Evolutionary conservation across 2,329 filamentous ascomycete species (phyloP), one percentile per base, ranked within the genome.

Genomic region (Camillea tinctor): DNA sequence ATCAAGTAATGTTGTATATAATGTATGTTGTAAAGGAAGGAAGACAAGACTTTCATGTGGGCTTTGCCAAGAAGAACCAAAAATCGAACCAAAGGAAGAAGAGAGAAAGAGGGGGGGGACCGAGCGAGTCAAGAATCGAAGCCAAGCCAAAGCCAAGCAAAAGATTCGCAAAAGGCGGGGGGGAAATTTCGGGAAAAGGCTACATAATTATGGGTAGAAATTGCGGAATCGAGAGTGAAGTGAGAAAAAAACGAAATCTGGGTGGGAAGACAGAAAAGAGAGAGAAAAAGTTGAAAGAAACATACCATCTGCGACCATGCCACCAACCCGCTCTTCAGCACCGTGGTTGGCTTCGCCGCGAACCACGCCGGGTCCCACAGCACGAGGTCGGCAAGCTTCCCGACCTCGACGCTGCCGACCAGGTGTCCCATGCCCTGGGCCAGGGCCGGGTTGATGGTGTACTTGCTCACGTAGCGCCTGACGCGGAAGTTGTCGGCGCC

Each of bases 381-480:
- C 1, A 96, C 91, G 53, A 98, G 74, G 74, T 98, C 94, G 0
- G 94, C 94, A 53, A 97, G 76, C 78, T 97, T 97, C 55, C 93
- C 93, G 0, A 92, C 85, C 78, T 97, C 93, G 57, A 97, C 77
- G 67, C 90, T 94, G 7, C 94, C 94, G 63, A 98, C 85, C 2
- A 96, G 70, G 73, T 97, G 94, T 0, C 82, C 78, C 88, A 98
- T 96, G 2, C 94, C 94, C 75, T 98, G 94, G 0, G 93, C 88
- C 63, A 97, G 82, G 11, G 94, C 92, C 1, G 94, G 92, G 76
- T 98, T 98, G 77, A 98, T 88, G 21, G 94, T 98, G 75, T 97
- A 97, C 79, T 98, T 98, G 79, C 89, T 92, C 52, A 98, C 83
- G 73, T 98, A 98, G 23, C 94, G 79, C 80, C 96, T 97, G 6